These are phyloP conservation scores for Firmiana major DNA, from an alignment of 345 rosid genomes.

Conservation along the genomic window DNA sequence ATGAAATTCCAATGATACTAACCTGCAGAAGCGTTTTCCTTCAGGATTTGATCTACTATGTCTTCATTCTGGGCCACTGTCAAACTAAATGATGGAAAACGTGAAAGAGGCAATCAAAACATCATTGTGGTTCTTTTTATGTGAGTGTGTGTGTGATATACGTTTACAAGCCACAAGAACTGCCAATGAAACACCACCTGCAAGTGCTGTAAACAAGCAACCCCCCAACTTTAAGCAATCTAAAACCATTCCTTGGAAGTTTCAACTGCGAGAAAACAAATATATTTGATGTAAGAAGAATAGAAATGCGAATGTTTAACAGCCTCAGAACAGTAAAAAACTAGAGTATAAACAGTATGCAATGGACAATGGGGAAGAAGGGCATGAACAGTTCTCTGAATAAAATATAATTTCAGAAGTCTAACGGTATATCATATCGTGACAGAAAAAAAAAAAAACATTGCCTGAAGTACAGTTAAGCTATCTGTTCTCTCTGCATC, in stretches of 20 bases:
- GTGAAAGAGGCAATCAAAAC: background rate
- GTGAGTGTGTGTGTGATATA: background rate
- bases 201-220: slow-evolving; percentile 89
- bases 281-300: background rate
- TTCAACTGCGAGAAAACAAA: slow-evolving; percentile 49
- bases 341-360: background rate
- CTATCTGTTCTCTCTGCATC: slow-evolving; percentile 76
- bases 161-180: background rate
- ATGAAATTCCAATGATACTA: slow-evolving; percentile 19
- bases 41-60: slow-evolving; percentile 66
- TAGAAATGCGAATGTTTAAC: background rate
- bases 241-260: slow-evolving; percentile 79
- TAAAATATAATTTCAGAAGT: background rate
- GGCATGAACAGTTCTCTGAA: background rate
- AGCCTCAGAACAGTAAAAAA: background rate
- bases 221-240: slow-evolving; percentile 76
- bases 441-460: background rate
- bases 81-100: slow-evolving; percentile 45
- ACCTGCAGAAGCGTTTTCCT: slow-evolving; percentile 72
- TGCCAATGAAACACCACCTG: slow-evolving; percentile 44
- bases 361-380: background rate
- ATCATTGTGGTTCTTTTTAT: background rate
- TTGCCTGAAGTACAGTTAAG: slow-evolving; percentile 76
- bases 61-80: slow-evolving; percentile 93
- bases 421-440: background rate